A percentile compares a stretch with the other conserved stretches of the same genome.
These are phyloP conservation scores for Tetrastigma voinierianum DNA, from an alignment of 164 flowering plant genomes.

Conservation along the genomic window DNA sequence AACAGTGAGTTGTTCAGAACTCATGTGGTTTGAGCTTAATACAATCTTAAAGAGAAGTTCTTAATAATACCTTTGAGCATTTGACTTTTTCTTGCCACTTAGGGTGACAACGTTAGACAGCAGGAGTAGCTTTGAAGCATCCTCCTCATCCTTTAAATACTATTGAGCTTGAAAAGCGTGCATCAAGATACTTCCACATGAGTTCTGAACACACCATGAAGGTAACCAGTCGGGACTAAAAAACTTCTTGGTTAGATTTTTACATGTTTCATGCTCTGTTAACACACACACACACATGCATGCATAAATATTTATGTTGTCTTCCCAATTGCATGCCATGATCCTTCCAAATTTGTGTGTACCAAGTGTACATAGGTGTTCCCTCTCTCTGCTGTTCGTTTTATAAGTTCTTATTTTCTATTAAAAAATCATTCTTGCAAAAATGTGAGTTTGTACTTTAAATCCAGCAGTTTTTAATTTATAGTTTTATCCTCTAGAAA, in stretches of 20 bases:
- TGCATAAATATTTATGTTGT: too few relatives aligned
- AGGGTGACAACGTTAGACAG: constrained; percentile 83
- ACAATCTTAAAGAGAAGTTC: not conserved
- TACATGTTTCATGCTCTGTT: too few relatives aligned
- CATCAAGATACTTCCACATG: constrained; percentile 89
- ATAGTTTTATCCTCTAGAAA: too few relatives aligned
- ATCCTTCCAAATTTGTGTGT: too few relatives aligned
- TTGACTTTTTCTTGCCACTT: constrained; percentile 4
- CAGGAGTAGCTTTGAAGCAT: constrained; percentile 75
- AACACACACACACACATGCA: too few relatives aligned
- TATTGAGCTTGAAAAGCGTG: constrained; percentile 96
- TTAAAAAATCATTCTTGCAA: too few relatives aligned
- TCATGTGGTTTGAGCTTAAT: not conserved
- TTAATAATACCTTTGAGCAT: not conserved
- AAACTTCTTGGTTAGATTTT: not conserved
- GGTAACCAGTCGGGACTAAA: constrained; percentile 36
- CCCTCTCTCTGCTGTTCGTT: too few relatives aligned
- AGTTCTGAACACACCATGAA: constrained; percentile 98
- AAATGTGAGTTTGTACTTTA: too few relatives aligned
- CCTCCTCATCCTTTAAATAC: constrained; percentile 95
- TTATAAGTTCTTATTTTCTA: too few relatives aligned
- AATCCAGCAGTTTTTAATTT: too few relatives aligned
- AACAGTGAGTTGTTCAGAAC: constrained; percentile 53
- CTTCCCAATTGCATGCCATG: too few relatives aligned
- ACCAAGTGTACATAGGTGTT: too few relatives aligned